Evolutionary conservation across 2,329 filamentous ascomycete genomes (phyloP), one percentile per base, ranked within the genome.

Genomic region (Stachybotrys chartarum): DNA sequence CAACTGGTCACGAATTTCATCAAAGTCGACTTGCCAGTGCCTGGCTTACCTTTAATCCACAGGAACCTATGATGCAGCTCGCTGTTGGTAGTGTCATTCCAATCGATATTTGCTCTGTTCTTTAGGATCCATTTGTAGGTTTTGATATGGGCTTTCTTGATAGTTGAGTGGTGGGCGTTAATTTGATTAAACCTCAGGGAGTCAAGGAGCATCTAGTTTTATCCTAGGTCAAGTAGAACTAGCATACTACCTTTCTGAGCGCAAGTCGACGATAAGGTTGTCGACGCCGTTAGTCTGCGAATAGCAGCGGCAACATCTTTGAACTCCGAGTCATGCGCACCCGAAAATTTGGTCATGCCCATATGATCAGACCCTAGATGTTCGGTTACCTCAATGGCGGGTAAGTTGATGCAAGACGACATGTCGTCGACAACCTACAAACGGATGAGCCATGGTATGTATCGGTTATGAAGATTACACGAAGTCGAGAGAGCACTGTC

Each of bases 11-110:
- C 55, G 50, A 72, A 76, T 51, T 77, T 78, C 72, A 78, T 77
- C 4, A 77, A 51, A 0, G 73, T 77, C 0, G 72, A 80, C 55
- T 80, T 80, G 0, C 74, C 74, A 1, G 69, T 63, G 0, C 75
- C 75, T 3, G 74, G 69, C 24, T 77, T 76, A 5, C 76, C 77
- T 52, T 71, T 71, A 50, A 79, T 74, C 76, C 75, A 79, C 1
- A 80, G 57, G 39, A 79, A 70, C 6, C 74, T 74, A 31, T 66
- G 56, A 42, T 75, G 67, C 65, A 5, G 39, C n/a, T n/a, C 16
- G 1, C 52, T 14, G 4, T 52, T 44, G 5, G 4, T 8, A 0
- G 55, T 46, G 51, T 75, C 61, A 16, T 71, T 63, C 76, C 75
- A 78, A 2, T 66, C 56, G 3, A 58, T 50, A 53, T 74, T 78